Percentiles rank a stretch among this genome's conserved stretches.
phyloP scores from a whole-genome alignment of 75 land plant species.

The Sequoia sempervirens region DNA sequence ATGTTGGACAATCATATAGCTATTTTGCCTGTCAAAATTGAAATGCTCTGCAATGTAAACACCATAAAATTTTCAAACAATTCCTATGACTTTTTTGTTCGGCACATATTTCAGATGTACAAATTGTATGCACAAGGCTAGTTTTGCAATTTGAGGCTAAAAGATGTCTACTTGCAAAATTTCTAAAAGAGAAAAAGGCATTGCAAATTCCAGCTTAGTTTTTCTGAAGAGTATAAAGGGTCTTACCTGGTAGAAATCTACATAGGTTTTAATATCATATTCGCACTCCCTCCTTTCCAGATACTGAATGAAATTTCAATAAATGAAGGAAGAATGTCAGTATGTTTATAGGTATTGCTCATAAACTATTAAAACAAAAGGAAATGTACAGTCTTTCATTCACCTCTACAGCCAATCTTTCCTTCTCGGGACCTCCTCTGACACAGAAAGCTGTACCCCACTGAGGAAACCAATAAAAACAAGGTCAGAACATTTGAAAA shows the following conservation, averaged over 20 bases:
- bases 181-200: too few relatives aligned
- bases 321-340: not conserved
- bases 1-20: not conserved
- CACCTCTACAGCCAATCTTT: conserved; percentile 69
- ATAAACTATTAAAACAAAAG: not conserved
- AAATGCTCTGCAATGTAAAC: not conserved
- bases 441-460: conserved; percentile 97
- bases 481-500: not conserved
- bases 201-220: not conserved
- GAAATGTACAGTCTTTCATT: conserved; percentile 9
- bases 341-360: not conserved
- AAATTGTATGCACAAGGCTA: not conserved
- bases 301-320: conserved; percentile 45
- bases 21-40: not conserved
- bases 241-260: conserved; percentile 81
- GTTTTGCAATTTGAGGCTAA: not conserved
- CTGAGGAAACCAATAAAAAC: conserved; percentile 20
- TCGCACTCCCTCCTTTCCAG: conserved; percentile 88
- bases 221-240: not conserved
- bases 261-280: conserved; percentile 62
- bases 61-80: not conserved
- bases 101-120: not conserved
- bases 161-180: not conserved
- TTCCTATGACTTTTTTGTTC: not conserved
- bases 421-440: conserved; percentile 52